A percentile compares a stretch with the other conserved stretches of the same genome.
Evolutionary conservation across 1,284 basidiomycete species (phyloP).

Genomic region (Anthracocystis walkeri): DNA sequence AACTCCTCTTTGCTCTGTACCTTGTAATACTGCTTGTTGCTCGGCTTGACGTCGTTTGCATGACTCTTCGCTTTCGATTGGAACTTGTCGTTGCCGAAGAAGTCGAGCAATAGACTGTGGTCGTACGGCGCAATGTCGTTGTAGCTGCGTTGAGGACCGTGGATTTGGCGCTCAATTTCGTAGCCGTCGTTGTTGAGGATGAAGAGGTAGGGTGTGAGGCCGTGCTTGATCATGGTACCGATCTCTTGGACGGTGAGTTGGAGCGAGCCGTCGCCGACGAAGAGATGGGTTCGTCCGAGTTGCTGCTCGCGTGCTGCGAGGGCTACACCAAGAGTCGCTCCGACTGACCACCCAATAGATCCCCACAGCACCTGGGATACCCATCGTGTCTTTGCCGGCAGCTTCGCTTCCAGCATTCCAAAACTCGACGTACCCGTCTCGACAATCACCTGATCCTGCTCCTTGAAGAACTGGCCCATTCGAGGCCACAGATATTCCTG

Average conservation of each 20-base stretch:
- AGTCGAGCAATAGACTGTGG: constrained; percentile 46
- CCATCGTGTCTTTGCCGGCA: constrained; percentile 59
- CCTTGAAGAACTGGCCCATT: constrained; percentile 80
- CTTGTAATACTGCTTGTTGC: constrained; percentile 76
- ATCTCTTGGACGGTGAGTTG: constrained; percentile 74
- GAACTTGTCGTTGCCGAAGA: constrained; percentile 50
- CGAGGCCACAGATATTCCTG: constrained; percentile 81
- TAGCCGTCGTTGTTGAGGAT: constrained; percentile 86
- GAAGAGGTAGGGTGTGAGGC: constrained; percentile 82
- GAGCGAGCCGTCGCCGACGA: constrained; percentile 78
- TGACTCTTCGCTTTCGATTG: constrained; percentile 39
- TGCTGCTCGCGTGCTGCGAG: constrained; percentile 80
- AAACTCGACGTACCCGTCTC: constrained; percentile 64
- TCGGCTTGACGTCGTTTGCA: constrained; percentile 72
- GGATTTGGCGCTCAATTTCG: constrained; percentile 81
- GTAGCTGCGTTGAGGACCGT: constrained; percentile 74
- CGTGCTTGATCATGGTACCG: constrained; percentile 80
- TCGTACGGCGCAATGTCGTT: constrained; percentile 59
- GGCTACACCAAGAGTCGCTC: constrained; percentile 77
- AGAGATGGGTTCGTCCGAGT: constrained; percentile 78
- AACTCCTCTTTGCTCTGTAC: constrained; percentile 78
- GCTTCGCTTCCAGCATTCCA: constrained; percentile 42
- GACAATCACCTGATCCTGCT: constrained; percentile 65
- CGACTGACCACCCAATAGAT: constrained; percentile 87
- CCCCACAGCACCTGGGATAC: constrained; percentile 78